These are phyloP conservation scores for Falciphora oryzae DNA, from an alignment of 2,329 filamentous ascomycete species.

Conservation along the genomic window DNA sequence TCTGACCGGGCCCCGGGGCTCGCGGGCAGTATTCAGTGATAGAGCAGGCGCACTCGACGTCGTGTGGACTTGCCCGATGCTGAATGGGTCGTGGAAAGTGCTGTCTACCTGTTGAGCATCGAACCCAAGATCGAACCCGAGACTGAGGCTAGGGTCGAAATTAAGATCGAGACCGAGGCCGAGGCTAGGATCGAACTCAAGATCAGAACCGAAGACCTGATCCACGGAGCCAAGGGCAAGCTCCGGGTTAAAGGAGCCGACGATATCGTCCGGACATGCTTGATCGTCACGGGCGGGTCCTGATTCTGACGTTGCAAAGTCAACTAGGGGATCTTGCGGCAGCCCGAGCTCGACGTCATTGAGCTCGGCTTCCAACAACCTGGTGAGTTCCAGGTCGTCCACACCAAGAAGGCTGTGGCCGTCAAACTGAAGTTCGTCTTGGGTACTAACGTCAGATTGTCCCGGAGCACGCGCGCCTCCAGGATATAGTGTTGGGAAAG, in stretches of 20 bases:
- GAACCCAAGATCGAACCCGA: no score
- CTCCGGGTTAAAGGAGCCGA: neutral
- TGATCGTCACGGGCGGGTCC: constrained; percentile 7
- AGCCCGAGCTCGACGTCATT: neutral
- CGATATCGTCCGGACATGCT: constrained; percentile 1
- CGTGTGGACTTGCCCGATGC: no score
- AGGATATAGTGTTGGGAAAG: constrained; percentile 3
- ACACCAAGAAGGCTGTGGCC: neutral
- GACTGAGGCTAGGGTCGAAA: neutral
- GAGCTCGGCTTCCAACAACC: neutral
- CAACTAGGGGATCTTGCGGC: constrained; percentile 2
- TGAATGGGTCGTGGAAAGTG: no score
- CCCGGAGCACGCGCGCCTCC: constrained; percentile 8
- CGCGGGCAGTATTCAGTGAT: no score
- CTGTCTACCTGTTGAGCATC: no score
- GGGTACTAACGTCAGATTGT: constrained; percentile 10
- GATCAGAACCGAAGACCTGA: neutral
- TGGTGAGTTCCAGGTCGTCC: neutral
- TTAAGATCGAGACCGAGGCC: neutral
- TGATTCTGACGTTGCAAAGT: constrained; percentile 6
- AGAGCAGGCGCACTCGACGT: neutral
- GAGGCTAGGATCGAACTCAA: neutral
- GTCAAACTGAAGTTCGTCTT: constrained; percentile 1
- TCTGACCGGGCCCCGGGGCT: no score
- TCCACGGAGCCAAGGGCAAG: neutral